These are phyloP conservation scores for Malus hybrid DNA, from an alignment of 331 rosid genomes.

Conservation along the genomic window DNA sequence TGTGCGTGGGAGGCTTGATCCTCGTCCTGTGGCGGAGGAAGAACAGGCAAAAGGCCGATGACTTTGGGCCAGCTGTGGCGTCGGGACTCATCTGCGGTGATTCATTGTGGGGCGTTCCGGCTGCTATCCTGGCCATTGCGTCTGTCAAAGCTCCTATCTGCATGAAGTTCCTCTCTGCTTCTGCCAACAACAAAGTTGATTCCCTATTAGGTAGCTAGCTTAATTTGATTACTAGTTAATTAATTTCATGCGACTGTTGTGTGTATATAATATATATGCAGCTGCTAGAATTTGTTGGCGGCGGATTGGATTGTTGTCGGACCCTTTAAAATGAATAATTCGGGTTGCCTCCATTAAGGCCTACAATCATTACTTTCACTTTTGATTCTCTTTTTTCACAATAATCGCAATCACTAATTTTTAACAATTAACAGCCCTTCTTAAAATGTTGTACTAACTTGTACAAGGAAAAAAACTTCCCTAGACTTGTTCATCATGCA, in stretches of 20 bases:
- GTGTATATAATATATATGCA: not conserved
- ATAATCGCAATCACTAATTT: too few relatives aligned
- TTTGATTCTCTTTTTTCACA: too few relatives aligned
- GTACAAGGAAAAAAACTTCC: too few relatives aligned
- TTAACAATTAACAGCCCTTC: too few relatives aligned
- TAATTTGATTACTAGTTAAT: too few relatives aligned
- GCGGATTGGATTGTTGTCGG: too few relatives aligned
- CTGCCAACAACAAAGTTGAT: slow-evolving; percentile 32
- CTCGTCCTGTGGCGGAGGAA: slow-evolving; percentile 40
- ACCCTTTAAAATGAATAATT: too few relatives aligned
- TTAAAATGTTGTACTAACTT: too few relatives aligned
- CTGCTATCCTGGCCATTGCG: slow-evolving; percentile 46
- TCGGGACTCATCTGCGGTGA: slow-evolving; percentile 76
- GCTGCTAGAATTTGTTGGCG: not conserved
- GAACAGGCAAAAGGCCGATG: slow-evolving; percentile 31
- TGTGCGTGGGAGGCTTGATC: slow-evolving; percentile 68
- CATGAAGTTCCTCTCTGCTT: slow-evolving; percentile 53
- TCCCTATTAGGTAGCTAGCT: slow-evolving; percentile 5
- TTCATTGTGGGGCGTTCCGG: slow-evolving; percentile 63
- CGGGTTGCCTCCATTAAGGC: too few relatives aligned
- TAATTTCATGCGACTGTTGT: not conserved
- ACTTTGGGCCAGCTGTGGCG: slow-evolving; percentile 56
- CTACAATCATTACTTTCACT: too few relatives aligned
- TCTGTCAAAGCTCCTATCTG: slow-evolving; percentile 51
- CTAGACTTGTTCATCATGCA: too few relatives aligned